Evolutionary conservation across 352 stramenopile species (phyloP).

Genomic region (Phytopythium oedochilum): DNA sequence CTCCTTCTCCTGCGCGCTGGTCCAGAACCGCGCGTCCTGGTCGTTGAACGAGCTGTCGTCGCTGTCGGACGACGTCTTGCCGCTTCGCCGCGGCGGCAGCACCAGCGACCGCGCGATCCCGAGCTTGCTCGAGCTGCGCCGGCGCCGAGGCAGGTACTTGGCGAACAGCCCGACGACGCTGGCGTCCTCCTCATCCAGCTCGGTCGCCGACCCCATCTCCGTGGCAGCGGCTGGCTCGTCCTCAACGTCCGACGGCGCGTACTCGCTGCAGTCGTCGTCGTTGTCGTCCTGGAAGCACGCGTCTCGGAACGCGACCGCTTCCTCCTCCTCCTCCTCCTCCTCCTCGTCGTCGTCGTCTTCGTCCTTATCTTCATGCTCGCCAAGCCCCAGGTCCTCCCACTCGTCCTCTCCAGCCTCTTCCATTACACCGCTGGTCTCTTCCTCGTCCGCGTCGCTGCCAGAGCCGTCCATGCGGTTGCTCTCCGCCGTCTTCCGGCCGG

Average conservation of each 20-base stretch:
- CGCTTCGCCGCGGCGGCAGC: conserved; percentile 8
- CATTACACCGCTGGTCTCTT: not conserved
- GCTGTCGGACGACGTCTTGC: conserved; percentile 7
- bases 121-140: conserved; percentile 9
- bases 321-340: conserved; percentile 4
- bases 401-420: not conserved
- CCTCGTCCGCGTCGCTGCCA: not conserved
- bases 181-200: conserved; percentile 10
- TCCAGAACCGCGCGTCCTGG: conserved; percentile 31
- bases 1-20: conserved; percentile 20
- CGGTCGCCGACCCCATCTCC: not conserved
- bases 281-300: conserved; percentile 16
- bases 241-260: conserved; percentile 18
- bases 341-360: conserved; percentile 1
- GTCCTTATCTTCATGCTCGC: not conserved
- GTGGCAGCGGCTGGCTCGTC: conserved; percentile 13
- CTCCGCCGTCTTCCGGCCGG: not conserved
- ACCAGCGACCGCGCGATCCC: conserved; percentile 5
- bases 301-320: conserved; percentile 9
- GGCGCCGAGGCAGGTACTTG: conserved; percentile 3
- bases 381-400: not conserved
- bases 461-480: not conserved
- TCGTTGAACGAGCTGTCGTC: conserved; percentile 27
- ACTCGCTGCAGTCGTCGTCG: conserved; percentile 23
- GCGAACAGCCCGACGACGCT: conserved; percentile 11